Base-by-base conservation (phyloP, 306 rosid species). In the Arachis stenosperma region DNA sequence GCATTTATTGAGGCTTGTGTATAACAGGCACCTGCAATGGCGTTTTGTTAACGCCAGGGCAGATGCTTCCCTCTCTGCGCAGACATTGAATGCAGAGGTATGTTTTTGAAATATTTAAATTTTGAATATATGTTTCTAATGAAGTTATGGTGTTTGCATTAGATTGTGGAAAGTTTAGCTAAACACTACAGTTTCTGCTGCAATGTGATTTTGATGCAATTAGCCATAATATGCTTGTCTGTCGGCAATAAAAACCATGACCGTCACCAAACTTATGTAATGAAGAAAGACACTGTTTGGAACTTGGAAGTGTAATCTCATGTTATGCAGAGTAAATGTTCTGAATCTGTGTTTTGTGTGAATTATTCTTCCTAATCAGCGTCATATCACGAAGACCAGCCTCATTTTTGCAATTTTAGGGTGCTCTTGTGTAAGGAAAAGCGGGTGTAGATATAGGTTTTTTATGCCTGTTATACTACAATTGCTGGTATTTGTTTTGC, bases 1-100 rank as follows among this genome's bases (percentile, higher is more conserved):
- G 7, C 93, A 90, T 84, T 75, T 66, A 33, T 72, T 91, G 82
- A 95, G 96, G 86, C 88, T 92, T 15, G 63, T 87, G 30, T 83
- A 91, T 82, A 91, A 95, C 75, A 83, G 97, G 81, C 83, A 83
- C 50, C 62, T 95, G 81, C 99, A 95, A 79, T 91, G 97, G 97
- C 90, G 97, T 53, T 90, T 91, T 27, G 87, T 82, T 14, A 91
- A 95, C 71, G 97, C 97, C 51, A 90, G 88, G 75, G 88, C 88
- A 59, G 87, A 83, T 78, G 70, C 82, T 81, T 52, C 93, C 9
- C 87, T 86, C 56, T 83, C 86, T 71, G 78, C 76, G 36, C 99
- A 86, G 85, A 86, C 60, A 68, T 64, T 83, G 78, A 95, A 86
- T 82, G 89, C 96, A 12, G 99, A 95, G 98, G 99, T 95, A 73